Base-by-base conservation (phyloP, 164 flowering plant species). In the Kalanchoe fedtschenkoi region DNA sequence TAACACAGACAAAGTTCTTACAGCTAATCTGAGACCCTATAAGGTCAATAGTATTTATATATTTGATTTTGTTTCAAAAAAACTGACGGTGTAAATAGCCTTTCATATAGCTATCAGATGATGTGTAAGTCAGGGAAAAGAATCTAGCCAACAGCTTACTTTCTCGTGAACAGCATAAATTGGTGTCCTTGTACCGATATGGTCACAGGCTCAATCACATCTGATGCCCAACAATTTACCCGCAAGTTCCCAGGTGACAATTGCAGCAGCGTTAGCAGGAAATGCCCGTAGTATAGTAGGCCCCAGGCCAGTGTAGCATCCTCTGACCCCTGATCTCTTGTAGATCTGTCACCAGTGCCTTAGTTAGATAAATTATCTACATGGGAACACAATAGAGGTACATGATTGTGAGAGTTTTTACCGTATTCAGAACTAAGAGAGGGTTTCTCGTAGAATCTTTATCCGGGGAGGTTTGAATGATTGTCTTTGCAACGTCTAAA, bases 261-360 rank as follows among this genome's bases (percentile, higher is more conserved):
- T 91, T 33, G 97, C 95, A 57, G 96, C 90, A 53, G 95, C 97
- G 78, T 91, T 91, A 63, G 97, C 96, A 68, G 97, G 97, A 78
- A 91, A 91, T 62, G 95, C 96, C 64, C 96, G 80, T 24, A 74
- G 74, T 44, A 88, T 62, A 13, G 97, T 91, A 11, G 95, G 96
- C 35, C 90, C 86, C 22, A 88, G 66, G 59, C 97, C 97, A 32
- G 95, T 65, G 72, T 87, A 91, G 69, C 95, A 91, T 70, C 92
- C 95, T 70, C 71, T 78, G 15, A 88, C 7, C 65, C 96, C 96
- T 42, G 74, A 73, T 46, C 80, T 81, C 70, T 66, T 68, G 76
- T 91, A 77, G 63, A 88, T 80, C 95, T 91, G 72, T 56, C 69
- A 68, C 35, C 47, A 68, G 17, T 30, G 28, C 62, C n/a, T 14